Conservation (phyloP, 2,329 filamentous ascomycete genomes). For the Gremmenia infestans region DNA sequence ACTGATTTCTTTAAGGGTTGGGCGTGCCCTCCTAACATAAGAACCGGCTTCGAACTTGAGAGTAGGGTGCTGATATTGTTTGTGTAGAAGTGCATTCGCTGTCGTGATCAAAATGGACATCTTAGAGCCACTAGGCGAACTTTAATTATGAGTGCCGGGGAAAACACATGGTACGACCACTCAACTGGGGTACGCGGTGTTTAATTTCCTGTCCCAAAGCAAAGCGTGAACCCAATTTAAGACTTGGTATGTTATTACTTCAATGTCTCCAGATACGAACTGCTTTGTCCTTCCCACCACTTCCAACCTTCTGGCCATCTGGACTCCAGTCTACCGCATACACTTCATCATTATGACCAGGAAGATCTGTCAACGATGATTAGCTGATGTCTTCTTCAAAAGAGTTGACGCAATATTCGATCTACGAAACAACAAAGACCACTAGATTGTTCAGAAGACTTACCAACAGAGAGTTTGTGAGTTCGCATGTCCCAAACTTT, state of each 20-base stretch:
- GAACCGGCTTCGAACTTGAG: too few relatives aligned
- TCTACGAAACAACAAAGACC: neutral
- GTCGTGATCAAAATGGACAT: too few relatives aligned
- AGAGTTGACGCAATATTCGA: neutral
- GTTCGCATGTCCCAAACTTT: slow-evolving; percentile 92
- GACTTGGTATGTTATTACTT: neutral
- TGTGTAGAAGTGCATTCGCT: too few relatives aligned
- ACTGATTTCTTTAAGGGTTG: too few relatives aligned
- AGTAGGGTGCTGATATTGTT: too few relatives aligned
- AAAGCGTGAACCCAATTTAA: too few relatives aligned
- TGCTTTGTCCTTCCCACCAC: slow-evolving; percentile 88
- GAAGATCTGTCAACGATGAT: slow-evolving; percentile 57
- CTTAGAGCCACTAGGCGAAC: too few relatives aligned
- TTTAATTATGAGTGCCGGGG: too few relatives aligned
- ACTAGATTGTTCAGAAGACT: slow-evolving; percentile 1
- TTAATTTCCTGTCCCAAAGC: too few relatives aligned
- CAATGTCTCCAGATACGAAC: slow-evolving; percentile 62
- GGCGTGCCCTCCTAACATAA: too few relatives aligned
- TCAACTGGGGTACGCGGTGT: too few relatives aligned
- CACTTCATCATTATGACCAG: slow-evolving; percentile 88
- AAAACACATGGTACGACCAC: too few relatives aligned
- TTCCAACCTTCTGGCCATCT: slow-evolving; percentile 82
- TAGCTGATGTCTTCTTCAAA: neutral
- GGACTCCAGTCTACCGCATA: slow-evolving; percentile 94
- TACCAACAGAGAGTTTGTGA: slow-evolving; percentile 63